Evolutionary conservation across 169 alveolate species (phyloP).

Genomic region (Cryptosporidium muris): DNA sequence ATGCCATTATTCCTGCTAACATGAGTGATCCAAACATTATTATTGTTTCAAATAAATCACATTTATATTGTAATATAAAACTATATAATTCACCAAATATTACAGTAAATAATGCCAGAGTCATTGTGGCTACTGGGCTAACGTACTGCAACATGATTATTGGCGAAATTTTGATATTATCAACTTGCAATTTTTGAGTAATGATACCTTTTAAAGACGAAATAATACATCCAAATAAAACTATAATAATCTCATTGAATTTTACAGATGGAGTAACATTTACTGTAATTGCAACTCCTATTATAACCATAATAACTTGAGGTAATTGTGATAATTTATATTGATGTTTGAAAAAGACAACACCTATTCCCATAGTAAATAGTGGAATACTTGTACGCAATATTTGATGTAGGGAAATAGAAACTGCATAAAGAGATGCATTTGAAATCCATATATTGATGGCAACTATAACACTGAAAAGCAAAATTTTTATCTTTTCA

Average conservation of each 20-base stretch:
- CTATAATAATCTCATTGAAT: constrained; percentile 31
- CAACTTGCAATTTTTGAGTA: constrained; percentile 64
- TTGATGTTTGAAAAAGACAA: constrained; percentile 10
- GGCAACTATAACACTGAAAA: constrained; percentile 50
- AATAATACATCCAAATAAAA: constrained; percentile 38
- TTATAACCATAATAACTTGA: constrained; percentile 37
- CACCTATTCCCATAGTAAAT: constrained; percentile 61
- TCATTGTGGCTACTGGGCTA: constrained; percentile 52
- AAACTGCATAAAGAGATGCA: constrained; percentile 30
- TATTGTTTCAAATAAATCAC: not conserved
- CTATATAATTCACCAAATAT: constrained; percentile 24
- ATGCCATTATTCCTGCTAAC: constrained; percentile 52
- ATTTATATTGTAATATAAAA: not conserved
- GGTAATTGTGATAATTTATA: constrained; percentile 51
- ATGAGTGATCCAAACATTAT: not conserved
- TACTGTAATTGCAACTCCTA: constrained; percentile 71
- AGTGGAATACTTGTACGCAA: constrained; percentile 68
- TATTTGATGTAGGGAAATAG: constrained; percentile 59
- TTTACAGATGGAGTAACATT: constrained; percentile 38
- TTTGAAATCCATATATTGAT: constrained; percentile 69
- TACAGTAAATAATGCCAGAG: constrained; percentile 12
- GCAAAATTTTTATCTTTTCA: constrained; percentile 18
- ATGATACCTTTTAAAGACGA: constrained; percentile 64
- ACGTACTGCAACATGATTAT: constrained; percentile 52
- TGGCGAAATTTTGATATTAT: constrained; percentile 15